phyloP scores from a whole-genome alignment of 805 yeast species.

The Monosporozyma siamensis region DNA sequence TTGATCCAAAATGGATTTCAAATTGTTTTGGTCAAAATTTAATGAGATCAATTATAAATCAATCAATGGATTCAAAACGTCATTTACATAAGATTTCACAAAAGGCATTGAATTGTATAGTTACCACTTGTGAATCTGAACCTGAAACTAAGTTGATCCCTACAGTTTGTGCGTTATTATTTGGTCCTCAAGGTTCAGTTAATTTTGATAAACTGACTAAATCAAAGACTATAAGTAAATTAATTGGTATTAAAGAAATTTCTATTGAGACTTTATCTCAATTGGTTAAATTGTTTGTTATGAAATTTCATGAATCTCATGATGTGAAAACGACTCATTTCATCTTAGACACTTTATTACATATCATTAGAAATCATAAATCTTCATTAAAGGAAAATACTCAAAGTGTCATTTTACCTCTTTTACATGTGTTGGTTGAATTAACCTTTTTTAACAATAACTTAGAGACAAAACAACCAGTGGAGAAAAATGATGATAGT shows the following conservation, averaged over 20 bases:
- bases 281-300: slow-evolving; percentile 12
- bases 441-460: slow-evolving; percentile 14
- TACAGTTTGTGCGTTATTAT: slow-evolving; percentile 30
- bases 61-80: slow-evolving; percentile 56
- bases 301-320: slow-evolving; percentile 3
- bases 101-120: slow-evolving; percentile 38
- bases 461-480: slow-evolving; percentile 12
- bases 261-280: slow-evolving; percentile 19
- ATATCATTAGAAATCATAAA: slow-evolving; percentile 42
- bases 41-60: slow-evolving; percentile 66
- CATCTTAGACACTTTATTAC: slow-evolving; percentile 50
- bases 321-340: slow-evolving; percentile 33
- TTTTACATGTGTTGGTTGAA: background rate
- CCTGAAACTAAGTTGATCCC: slow-evolving; percentile 29
- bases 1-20: slow-evolving; percentile 15
- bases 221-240: slow-evolving; percentile 49
- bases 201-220: slow-evolving; percentile 73
- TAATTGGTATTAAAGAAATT: slow-evolving; percentile 24
- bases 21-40: slow-evolving; percentile 52
- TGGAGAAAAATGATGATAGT: slow-evolving; percentile 5
- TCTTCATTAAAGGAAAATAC: slow-evolving; percentile 12
- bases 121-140: slow-evolving; percentile 31
- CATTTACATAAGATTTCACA: slow-evolving; percentile 59
- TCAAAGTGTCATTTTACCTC: background rate
- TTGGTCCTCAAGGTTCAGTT: slow-evolving; percentile 45